Conservation (phyloP, 345 rosid genomes). For the Rhodamnia argentea region DNA sequence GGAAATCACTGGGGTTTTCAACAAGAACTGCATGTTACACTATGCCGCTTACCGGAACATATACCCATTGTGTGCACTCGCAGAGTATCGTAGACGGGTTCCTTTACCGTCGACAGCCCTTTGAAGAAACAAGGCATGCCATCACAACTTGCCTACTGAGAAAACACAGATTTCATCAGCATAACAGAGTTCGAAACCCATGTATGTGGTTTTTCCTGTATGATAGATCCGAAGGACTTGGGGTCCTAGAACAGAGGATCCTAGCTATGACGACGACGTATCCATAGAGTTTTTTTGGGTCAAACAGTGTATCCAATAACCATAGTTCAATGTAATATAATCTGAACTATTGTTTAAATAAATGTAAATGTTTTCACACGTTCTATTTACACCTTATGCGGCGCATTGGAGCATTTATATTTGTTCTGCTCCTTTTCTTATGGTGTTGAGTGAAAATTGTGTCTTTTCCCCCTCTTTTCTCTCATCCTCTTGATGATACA, state of each 20-base stretch:
- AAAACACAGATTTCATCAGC: not conserved
- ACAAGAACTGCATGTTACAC: conserved; percentile 36
- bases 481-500: too few species aligned
- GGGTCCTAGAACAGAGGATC: not conserved
- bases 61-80: conserved; percentile 41
- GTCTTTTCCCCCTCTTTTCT: too few species aligned
- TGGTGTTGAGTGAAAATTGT: too few species aligned
- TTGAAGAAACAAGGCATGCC: not conserved
- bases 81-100: conserved; percentile 18
- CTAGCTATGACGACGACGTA: not conserved
- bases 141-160: not conserved
- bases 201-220: not conserved
- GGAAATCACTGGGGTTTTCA: conserved; percentile 34
- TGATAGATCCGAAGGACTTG: not conserved
- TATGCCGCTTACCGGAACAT: conserved; percentile 27
- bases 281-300: too few species aligned
- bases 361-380: too few species aligned
- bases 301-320: too few species aligned
- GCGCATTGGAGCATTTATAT: too few species aligned
- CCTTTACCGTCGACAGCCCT: conserved; percentile 1
- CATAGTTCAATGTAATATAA: too few species aligned
- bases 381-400: too few species aligned
- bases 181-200: not conserved
- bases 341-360: too few species aligned
- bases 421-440: too few species aligned